Percentiles rank a stretch among this genome's conserved stretches.
These are phyloP conservation scores for Aureobasidium sp. DNA, from an alignment of 2,329 filamentous ascomycete species.

Conservation along the genomic window DNA sequence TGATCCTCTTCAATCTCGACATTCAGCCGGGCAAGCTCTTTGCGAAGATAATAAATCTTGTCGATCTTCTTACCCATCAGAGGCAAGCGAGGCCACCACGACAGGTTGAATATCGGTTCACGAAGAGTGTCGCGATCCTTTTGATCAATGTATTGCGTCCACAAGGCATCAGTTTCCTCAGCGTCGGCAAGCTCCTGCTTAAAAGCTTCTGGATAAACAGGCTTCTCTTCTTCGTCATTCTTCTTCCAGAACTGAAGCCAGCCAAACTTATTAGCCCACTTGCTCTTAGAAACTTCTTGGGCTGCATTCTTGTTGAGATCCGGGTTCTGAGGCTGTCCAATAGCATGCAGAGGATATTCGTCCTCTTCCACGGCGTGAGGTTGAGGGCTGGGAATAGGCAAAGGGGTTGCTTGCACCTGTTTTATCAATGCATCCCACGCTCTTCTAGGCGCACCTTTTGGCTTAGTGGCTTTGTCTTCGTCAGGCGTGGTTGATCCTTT, in stretches of 20 bases:
- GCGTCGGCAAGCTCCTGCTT: conserved; percentile 57
- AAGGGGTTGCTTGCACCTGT: conserved; percentile 19
- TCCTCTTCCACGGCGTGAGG: conserved; percentile 31
- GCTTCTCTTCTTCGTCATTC: conserved; percentile 21
- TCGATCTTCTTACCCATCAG: conserved; percentile 74
- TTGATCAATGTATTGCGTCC: conserved; percentile 74
- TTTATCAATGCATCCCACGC: conserved; percentile 22
- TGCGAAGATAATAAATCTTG: conserved; percentile 84
- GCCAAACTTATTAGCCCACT: conserved; percentile 22
- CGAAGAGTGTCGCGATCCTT: conserved; percentile 82
- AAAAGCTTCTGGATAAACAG: conserved; percentile 56
- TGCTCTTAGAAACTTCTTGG: conserved; percentile 21
- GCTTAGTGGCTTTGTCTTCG: not conserved
- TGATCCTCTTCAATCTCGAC: conserved; percentile 90
- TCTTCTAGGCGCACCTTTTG: conserved; percentile 13
- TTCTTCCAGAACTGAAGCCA: conserved; percentile 29
- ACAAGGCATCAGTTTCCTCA: conserved; percentile 59
- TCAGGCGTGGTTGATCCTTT: not conserved
- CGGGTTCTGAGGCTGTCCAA: conserved; percentile 12
- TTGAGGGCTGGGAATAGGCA: conserved; percentile 40
- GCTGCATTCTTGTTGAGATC: conserved; percentile 15
- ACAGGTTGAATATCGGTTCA: conserved; percentile 54
- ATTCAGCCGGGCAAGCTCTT: conserved; percentile 80
- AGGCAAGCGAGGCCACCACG: conserved; percentile 60
- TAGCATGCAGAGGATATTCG: conserved; percentile 23